A percentile compares a stretch with the other conserved stretches of the same genome.
These are phyloP conservation scores for Dissoconium aciculare DNA, from an alignment of 2,329 filamentous ascomycete genomes.

Conservation along the genomic window DNA sequence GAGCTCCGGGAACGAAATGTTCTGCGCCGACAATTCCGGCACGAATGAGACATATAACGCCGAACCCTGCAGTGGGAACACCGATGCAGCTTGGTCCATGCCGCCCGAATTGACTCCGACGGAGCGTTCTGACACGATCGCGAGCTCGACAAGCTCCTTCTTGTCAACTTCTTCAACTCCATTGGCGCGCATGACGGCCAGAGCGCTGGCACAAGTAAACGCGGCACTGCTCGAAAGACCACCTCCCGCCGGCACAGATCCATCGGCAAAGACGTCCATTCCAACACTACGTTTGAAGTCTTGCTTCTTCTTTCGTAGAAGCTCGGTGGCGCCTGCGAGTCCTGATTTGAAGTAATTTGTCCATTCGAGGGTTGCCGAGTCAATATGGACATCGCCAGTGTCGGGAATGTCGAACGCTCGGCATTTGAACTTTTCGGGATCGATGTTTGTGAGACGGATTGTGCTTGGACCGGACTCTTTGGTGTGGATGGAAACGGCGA, in stretches of 20 bases:
- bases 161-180: constrained; percentile 68
- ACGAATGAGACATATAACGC: constrained; percentile 84
- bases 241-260: constrained; percentile 79
- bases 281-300: constrained; percentile 51
- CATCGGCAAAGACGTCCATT: constrained; percentile 82
- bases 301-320: constrained; percentile 52
- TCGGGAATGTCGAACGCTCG: constrained; percentile 57
- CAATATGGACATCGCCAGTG: constrained; percentile 48
- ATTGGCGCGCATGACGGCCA: constrained; percentile 79
- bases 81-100: constrained; percentile 95
- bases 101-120: constrained; percentile 95
- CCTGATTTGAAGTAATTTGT: constrained; percentile 98
- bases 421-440: constrained; percentile 57
- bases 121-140: constrained; percentile 83
- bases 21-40: constrained; percentile 58
- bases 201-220: constrained; percentile 76
- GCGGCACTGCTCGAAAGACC: constrained; percentile 89
- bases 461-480: constrained; percentile 41
- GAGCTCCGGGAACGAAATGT: constrained; percentile 69
- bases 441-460: constrained; percentile 67
- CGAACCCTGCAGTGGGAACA: constrained; percentile 74
- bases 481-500: constrained; percentile 55
- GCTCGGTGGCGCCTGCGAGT: constrained; percentile 61
- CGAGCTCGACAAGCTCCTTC: constrained; percentile 78
- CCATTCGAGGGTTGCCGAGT: constrained; percentile 79